A percentile compares a stretch with the other conserved stretches of the same genome.
Evolutionary conservation across 371 early-diverging fungal species (phyloP).

Genomic region (Mortierella sp.): DNA sequence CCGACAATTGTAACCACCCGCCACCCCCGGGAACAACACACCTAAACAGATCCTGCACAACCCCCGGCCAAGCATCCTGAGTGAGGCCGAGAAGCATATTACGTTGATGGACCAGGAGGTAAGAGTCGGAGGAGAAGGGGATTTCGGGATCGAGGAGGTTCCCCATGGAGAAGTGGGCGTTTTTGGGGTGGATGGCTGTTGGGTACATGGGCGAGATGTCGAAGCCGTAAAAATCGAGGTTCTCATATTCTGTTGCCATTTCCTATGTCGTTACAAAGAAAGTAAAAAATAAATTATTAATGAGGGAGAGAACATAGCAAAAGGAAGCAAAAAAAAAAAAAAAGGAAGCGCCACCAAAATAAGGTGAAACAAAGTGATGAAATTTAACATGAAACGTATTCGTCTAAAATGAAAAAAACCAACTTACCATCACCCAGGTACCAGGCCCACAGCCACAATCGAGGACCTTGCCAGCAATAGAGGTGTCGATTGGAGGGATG

Average conservation of each 20-base stretch:
- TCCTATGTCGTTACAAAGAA: too few relatives aligned
- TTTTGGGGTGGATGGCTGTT: constrained; percentile 65
- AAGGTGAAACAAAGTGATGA: constrained; percentile 4
- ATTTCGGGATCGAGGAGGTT: constrained; percentile 62
- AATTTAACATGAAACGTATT: background rate
- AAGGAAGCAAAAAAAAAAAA: background rate
- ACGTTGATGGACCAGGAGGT: constrained; percentile 65
- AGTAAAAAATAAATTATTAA: too few relatives aligned
- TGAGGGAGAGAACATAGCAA: background rate
- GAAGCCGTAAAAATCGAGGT: constrained; percentile 63
- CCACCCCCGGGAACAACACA: constrained; percentile 41
- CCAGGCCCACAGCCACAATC: constrained; percentile 57
- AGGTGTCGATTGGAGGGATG: constrained; percentile 46
- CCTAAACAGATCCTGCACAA: constrained; percentile 45
- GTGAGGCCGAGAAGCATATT: constrained; percentile 52
- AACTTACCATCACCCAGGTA: constrained; percentile 54
- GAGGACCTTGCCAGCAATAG: constrained; percentile 39
- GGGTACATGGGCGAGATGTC: constrained; percentile 71
- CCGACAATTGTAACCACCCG: constrained; percentile 59
- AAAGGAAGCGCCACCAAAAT: background rate
- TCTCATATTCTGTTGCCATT: constrained; percentile 52
- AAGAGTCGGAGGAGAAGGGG: constrained; percentile 61
- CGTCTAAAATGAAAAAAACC: background rate
- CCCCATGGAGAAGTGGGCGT: constrained; percentile 64
- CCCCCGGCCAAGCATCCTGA: constrained; percentile 54